Conservation (phyloP, 2,329 filamentous ascomycete species). For the Sporothrix dimorphospora region DNA sequence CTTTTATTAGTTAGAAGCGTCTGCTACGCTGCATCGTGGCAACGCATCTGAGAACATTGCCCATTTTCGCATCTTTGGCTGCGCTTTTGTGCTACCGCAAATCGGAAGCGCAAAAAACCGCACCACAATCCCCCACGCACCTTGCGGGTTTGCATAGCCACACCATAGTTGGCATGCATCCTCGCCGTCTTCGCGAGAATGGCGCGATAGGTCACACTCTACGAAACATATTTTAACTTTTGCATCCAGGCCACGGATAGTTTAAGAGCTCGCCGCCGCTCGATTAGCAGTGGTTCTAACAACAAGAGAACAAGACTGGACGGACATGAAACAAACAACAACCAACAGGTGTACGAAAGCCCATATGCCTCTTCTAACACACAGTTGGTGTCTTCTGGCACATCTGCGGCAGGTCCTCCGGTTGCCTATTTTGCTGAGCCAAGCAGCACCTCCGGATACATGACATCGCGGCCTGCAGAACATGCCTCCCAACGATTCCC, state of each 20-base stretch:
- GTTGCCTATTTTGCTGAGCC: neutral
- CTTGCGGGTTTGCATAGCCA: neutral
- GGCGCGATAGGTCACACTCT: neutral
- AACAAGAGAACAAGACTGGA: conserved; percentile 12
- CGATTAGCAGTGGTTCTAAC: neutral
- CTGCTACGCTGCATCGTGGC: neutral
- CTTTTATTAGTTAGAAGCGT: no score
- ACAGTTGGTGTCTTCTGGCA: neutral
- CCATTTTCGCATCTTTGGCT: neutral
- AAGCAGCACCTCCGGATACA: neutral
- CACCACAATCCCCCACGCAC: neutral
- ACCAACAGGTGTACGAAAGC: neutral
- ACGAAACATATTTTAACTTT: neutral
- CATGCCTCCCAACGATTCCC: neutral
- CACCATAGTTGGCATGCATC: neutral
- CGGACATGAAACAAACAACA: neutral
- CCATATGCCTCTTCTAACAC: neutral
- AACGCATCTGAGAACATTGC: neutral
- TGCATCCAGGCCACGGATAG: neutral
- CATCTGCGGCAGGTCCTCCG: neutral
- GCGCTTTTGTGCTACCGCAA: neutral
- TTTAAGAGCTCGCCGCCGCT: neutral
- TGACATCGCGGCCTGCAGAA: neutral
- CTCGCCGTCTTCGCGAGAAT: neutral
- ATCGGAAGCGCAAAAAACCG: neutral